Evolutionary conservation across 2,329 filamentous ascomycete genomes (phyloP), one percentile per base, ranked within the genome.

Genomic region (Penicillium carneum): DNA sequence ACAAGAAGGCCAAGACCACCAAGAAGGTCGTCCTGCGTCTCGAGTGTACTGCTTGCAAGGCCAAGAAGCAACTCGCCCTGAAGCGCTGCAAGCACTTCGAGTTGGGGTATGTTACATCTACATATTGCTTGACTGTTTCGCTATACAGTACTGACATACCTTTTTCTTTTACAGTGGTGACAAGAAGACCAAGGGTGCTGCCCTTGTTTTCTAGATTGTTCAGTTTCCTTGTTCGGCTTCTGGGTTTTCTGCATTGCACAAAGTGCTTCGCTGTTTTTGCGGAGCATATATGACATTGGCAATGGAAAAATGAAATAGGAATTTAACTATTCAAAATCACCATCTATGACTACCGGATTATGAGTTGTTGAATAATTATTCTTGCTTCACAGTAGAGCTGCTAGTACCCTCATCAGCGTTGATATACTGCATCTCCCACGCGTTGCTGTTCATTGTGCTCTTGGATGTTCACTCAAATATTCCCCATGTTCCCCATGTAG

Each of bases 81-180:
- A 99, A 99, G 91, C 92, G 95, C 82, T 99, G 95, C 93, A 99
- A 99, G 91, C 95, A 99, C 89, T 99, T 99, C 85, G 95, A 99
- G 87, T 87, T 99, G 80, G 95, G 93, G 92, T 96, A 93, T 71
- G 92, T 88, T 68, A 41, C 41, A 65, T 10, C 18, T 31, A 3
- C 55, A 38, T 6, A 43, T 14, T 41, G 34, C 61, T 56, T n/a
- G 16, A 47, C 26, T 11, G 20, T 57, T 31, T 16, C 18, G 8
- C 0, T 26, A 65, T 45, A 36, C n/a, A 10, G 71, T 77, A 69
- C 82, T 86, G 79, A 86, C 76, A 51, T 60, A 64, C 38, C 16
- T 52, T 67, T 70, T 64, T 54, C 67, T 63, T 68, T 59, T 73
- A 77, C 75, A 96, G 95, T 90, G 95, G 95, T 89, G 95, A 99